phyloP scores from a whole-genome alignment of 805 yeast species.

The Jamesozyma jinghongensis region DNA sequence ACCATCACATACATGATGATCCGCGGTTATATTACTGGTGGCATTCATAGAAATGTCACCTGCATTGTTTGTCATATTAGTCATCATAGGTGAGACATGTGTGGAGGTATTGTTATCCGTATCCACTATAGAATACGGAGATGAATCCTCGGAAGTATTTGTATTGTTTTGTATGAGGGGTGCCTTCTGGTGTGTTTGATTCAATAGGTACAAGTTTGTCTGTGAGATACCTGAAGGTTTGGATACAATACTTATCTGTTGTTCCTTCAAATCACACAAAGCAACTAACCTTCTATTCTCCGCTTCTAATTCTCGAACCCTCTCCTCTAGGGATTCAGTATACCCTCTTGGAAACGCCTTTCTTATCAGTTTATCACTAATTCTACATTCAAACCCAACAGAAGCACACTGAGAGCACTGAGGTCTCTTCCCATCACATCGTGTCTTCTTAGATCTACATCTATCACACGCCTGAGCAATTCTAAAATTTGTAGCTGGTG shows the following conservation, averaged over 20 bases:
- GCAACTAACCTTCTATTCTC: slow-evolving; percentile 67
- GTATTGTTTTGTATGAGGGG: not conserved
- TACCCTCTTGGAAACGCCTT: slow-evolving; percentile 88
- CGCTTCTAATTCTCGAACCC: slow-evolving; percentile 76
- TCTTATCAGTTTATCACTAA: slow-evolving; percentile 78
- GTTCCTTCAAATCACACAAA: slow-evolving; percentile 25
- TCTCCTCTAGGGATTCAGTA: slow-evolving; percentile 80
- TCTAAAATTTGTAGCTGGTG: slow-evolving; percentile 38
- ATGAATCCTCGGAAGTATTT: not conserved
- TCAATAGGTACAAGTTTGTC: slow-evolving; percentile 3
- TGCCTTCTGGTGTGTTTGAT: not conserved
- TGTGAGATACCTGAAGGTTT: slow-evolving; percentile 2
- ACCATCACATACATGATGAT: slow-evolving; percentile 4
- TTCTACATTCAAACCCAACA: slow-evolving; percentile 81
- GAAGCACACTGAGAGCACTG: slow-evolving; percentile 74
- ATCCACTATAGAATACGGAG: not conserved
- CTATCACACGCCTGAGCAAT: slow-evolving; percentile 90
- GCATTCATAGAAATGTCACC: not conserved
- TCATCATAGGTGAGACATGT: not conserved
- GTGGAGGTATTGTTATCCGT: not conserved
- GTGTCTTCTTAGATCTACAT: slow-evolving; percentile 66
- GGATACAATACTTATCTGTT: slow-evolving; percentile 11
- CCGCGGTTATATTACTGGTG: not conserved
- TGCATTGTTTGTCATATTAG: not conserved
- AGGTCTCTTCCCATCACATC: slow-evolving; percentile 61